These are phyloP conservation scores for Quaeritorhiza haematococci DNA, from an alignment of 371 early-diverging fungal genomes.

Conservation along the genomic window DNA sequence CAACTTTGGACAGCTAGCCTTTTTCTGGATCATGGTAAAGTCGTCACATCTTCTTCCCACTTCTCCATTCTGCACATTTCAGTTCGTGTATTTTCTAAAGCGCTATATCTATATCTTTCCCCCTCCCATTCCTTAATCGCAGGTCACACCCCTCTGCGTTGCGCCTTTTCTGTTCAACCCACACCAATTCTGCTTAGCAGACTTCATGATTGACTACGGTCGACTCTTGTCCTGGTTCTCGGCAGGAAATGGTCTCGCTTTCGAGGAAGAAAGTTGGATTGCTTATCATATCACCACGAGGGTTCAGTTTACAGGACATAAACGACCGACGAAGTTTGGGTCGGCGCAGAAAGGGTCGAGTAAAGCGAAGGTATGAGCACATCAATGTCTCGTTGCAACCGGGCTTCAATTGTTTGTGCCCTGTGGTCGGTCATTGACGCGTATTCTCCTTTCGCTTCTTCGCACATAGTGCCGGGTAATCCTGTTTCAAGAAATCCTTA, in stretches of 20 bases:
- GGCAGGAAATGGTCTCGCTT: slow-evolving; percentile 1
- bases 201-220: slow-evolving; percentile 16
- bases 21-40: slow-evolving; percentile 78
- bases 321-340: neutral
- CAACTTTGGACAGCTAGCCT: slow-evolving; percentile 69
- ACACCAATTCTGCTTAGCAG: slow-evolving; percentile 18
- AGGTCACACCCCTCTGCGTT: slow-evolving; percentile 19
- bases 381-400: neutral
- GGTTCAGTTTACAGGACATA: slow-evolving; percentile 17
- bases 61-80: too few species aligned
- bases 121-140: neutral
- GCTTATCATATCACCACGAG: slow-evolving; percentile 6
- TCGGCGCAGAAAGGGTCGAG: neutral
- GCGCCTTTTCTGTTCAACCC: slow-evolving; percentile 28
- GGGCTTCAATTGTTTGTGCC: neutral
- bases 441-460: neutral
- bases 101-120: neutral
- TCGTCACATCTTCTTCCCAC: too few species aligned
- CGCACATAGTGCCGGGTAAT: slow-evolving; percentile 40
- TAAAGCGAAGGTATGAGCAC: neutral
- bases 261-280: slow-evolving; percentile 9
- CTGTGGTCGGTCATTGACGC: neutral
- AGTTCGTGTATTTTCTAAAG: neutral
- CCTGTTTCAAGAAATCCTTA: slow-evolving; percentile 67
- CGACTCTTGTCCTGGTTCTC: slow-evolving; percentile 15